phyloP scores from a whole-genome alignment of 1,284 basidiomycete species.

The Mrakiaceae sp. region DNA sequence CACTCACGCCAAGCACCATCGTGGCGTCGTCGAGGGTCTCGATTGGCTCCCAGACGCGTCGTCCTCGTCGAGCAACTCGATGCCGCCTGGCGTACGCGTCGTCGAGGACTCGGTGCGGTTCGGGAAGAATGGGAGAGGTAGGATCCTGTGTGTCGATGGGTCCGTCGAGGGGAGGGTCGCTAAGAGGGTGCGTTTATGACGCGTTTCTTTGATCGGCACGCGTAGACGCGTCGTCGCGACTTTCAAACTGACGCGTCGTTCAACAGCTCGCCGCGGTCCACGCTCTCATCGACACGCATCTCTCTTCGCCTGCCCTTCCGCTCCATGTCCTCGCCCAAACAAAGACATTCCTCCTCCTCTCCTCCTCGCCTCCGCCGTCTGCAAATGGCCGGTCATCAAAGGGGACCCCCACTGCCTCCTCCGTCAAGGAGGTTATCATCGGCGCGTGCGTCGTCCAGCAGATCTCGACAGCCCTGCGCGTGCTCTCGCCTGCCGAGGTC shows the following conservation, averaged over 20 bases:
- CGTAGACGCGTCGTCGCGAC: too few species aligned
- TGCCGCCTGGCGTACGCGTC: not conserved
- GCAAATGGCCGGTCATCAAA: too few species aligned
- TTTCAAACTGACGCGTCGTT: too few species aligned
- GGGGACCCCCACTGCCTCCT: not conserved
- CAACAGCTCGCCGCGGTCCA: constrained; percentile 8
- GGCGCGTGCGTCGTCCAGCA: constrained; percentile 16
- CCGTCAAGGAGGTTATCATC: constrained; percentile 7
- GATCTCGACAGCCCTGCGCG: constrained; percentile 1
- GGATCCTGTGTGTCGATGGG: constrained; percentile 9
- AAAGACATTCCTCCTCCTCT: constrained; percentile 10
- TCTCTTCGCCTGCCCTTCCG: constrained; percentile 13
- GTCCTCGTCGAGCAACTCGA: not conserved
- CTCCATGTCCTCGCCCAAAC: constrained; percentile 9
- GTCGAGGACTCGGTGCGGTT: not conserved
- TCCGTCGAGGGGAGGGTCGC: too few species aligned
- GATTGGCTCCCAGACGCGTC: constrained; percentile 1
- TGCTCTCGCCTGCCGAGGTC: constrained; percentile 3
- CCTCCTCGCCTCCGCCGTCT: not conserved
- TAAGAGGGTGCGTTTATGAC: too few species aligned
- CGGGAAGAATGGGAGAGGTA: not conserved
- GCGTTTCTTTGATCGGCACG: too few species aligned
- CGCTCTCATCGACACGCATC: constrained; percentile 8
- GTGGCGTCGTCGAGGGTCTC: constrained; percentile 11
- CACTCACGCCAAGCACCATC: constrained; percentile 6